Conservation (phyloP, 2,329 filamentous ascomycete species). For the Aschersonia sp. region DNA sequence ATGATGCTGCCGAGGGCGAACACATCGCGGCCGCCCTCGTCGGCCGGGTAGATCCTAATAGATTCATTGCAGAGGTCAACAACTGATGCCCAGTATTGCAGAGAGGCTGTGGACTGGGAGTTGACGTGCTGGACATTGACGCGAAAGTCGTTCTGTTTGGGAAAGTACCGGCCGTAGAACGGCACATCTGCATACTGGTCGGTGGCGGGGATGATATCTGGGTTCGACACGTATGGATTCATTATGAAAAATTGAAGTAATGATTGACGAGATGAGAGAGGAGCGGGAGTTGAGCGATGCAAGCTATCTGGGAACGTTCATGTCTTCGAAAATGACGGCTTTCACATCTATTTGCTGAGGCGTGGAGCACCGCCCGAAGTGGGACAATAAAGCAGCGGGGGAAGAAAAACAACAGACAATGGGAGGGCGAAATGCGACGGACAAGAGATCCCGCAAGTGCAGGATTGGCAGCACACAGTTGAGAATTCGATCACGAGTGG, state of each 20-base stretch:
- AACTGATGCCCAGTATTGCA: conserved; percentile 18
- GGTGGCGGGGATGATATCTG: background rate
- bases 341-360: too few relatives aligned
- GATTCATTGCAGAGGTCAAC: conserved; percentile 14
- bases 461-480: too few relatives aligned
- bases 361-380: too few relatives aligned
- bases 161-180: background rate
- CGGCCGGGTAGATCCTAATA: conserved; percentile 15
- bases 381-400: too few relatives aligned
- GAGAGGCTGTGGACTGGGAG: conserved; percentile 9
- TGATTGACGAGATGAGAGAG: too few relatives aligned
- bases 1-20: conserved; percentile 26
- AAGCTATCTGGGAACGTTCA: too few relatives aligned
- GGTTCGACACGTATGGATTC: background rate
- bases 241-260: background rate
- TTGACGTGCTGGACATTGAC: conserved; percentile 9
- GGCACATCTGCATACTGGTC: background rate
- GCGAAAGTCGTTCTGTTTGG: conserved; percentile 1
- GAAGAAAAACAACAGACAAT: too few relatives aligned
- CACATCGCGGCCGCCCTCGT: conserved; percentile 22
- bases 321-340: too few relatives aligned
- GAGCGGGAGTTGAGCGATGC: too few relatives aligned
- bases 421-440: too few relatives aligned
- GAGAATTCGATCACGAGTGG: too few relatives aligned
- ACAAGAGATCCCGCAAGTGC: too few relatives aligned